phyloP scores from a whole-genome alignment of 225 moss, liverwort and hornwort genomes.

The Rhytidiadelphus loreus region DNA sequence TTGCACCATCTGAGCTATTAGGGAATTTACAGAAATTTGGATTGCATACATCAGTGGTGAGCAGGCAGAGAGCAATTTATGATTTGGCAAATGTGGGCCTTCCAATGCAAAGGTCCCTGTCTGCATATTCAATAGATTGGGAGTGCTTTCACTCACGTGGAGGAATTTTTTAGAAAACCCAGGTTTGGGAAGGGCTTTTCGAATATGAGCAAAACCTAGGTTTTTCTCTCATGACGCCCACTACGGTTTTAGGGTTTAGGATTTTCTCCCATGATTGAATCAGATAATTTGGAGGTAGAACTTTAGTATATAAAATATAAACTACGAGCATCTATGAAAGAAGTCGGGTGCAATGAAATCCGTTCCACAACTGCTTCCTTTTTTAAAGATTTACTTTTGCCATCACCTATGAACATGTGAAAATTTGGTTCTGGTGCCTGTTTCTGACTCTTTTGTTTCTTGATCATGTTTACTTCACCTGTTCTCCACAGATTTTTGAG shows the following conservation, averaged over 20 bases:
- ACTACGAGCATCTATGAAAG: too few relatives aligned
- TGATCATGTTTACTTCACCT: background rate
- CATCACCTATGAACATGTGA: background rate
- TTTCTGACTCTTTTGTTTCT: background rate
- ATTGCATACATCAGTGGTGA: background rate
- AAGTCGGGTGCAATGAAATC: background rate
- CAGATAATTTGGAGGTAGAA: too few relatives aligned
- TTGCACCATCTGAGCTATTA: background rate
- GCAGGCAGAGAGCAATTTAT: background rate
- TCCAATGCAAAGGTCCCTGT: background rate
- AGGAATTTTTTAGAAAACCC: too few relatives aligned
- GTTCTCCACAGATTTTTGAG: too few relatives aligned
- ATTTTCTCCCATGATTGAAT: too few relatives aligned
- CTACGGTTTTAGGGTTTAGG: too few relatives aligned
- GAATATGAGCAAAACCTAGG: too few relatives aligned
- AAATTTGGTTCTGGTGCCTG: background rate
- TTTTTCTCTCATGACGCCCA: too few relatives aligned
- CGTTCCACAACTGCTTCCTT: background rate
- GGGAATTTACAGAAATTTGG: background rate
- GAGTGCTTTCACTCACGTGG: background rate
- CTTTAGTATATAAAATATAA: too few relatives aligned
- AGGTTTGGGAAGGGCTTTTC: too few relatives aligned
- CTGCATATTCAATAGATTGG: background rate
- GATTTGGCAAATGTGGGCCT: background rate
- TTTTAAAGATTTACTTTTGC: background rate